phyloP scores from a whole-genome alignment of 768 basidiomycete genomes.

The Grammothele lineata region DNA sequence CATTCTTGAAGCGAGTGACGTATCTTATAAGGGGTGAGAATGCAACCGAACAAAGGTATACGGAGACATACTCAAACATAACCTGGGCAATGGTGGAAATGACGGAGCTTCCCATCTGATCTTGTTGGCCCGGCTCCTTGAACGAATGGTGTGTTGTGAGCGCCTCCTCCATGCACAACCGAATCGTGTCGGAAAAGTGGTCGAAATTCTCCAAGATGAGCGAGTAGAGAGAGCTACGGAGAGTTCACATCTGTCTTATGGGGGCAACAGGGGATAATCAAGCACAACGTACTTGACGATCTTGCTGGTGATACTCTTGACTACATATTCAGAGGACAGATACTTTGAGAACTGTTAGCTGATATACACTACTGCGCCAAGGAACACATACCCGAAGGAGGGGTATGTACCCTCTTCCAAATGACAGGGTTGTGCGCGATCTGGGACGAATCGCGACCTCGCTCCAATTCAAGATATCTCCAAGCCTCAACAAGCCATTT shows the following conservation, averaged over 20 bases:
- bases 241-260: no score
- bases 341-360: constrained; percentile 35
- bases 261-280: no score
- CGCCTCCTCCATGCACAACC: constrained; percentile 32
- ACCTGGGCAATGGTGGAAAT: constrained; percentile 43
- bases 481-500: constrained; percentile 46
- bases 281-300: constrained; percentile 51
- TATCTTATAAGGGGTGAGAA: constrained; percentile 15
- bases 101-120: constrained; percentile 37
- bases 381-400: constrained; percentile 40
- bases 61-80: constrained; percentile 45
- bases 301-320: constrained; percentile 50
- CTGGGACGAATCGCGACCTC: constrained; percentile 36
- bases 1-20: constrained; percentile 26
- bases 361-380: neutral
- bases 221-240: constrained; percentile 11
- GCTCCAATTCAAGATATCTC: constrained; percentile 44
- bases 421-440: constrained; percentile 39
- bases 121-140: constrained; percentile 26
- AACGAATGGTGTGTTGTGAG: constrained; percentile 30
- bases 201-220: constrained; percentile 25
- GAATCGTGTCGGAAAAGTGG: constrained; percentile 36
- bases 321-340: constrained; percentile 52
- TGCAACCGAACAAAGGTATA: neutral
- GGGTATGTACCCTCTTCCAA: constrained; percentile 52